Base-by-base conservation (phyloP, 805 yeast species). In the Spathaspora arborariae region DNA sequence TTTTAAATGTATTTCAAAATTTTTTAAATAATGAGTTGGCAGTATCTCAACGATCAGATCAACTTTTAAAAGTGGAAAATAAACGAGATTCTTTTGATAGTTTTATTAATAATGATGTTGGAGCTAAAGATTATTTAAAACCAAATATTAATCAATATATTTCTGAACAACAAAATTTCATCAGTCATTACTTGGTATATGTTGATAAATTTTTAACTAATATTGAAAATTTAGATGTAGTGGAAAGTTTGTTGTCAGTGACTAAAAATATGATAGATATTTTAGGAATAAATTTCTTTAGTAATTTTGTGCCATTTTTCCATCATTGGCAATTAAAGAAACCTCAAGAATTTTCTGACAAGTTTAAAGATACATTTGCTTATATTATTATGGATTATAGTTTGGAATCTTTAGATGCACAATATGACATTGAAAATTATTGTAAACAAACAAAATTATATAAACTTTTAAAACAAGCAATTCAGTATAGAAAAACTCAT, bases 231-330 rank as follows among this genome's bases (percentile, higher is more conserved):
- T 47, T 68, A 19, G 47, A 53, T 4, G 55, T 50, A 9, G 50
- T 56, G 3, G 7, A 24, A 13, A 10, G n/a, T 18, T 9, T 13
- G 4, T 42, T 54, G 21, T 60, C 2, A 56, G 52, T 3, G 52
- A 47, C 68, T 15, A 56, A 57, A 26, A 54, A 51, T 37, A 47
- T 72, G 24, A 46, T 63, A 18, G 46, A 55, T 9, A 63, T 63
- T 21, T 70, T 70, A 45, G 84, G 83, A 1, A 59, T 77, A 42
- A 79, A 78, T 52, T 70, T 76, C 20, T 54, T 75, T 19, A 67
- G 60, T 48, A 75, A 76, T 50, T 72, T 69, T 41, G 47, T 78
- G 3, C 75, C 80, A 2, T 75, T 68, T 51, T 71, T 76, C 50
- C 65, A 65, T 46, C 68, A 67, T 46, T 78, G 81, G 81, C 63